Evolutionary conservation across 192 early-diverging fungal genomes (phyloP).

Genomic region (Podila clonocystis): DNA sequence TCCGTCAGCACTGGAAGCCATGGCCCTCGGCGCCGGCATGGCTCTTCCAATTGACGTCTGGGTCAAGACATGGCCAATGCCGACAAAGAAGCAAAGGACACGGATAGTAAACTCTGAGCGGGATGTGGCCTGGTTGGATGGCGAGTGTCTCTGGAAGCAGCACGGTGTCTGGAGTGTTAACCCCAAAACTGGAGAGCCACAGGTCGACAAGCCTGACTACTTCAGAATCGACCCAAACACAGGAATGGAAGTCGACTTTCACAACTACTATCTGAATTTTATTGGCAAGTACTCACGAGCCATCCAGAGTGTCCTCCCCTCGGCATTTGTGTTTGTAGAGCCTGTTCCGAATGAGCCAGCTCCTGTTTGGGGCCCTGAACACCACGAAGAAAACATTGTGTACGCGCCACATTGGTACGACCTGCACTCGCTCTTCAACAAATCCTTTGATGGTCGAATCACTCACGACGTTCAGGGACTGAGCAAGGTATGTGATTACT

Average conservation of each 20-base stretch:
- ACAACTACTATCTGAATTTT: conserved; percentile 76
- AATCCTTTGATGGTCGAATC: conserved; percentile 73
- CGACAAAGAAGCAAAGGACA: conserved; percentile 64
- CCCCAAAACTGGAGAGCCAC: conserved; percentile 58
- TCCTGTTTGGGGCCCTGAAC: conserved; percentile 55
- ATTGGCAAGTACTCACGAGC: conserved; percentile 69
- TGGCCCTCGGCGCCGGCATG: conserved; percentile 79
- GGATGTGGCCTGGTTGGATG: conserved; percentile 70
- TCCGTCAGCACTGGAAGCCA: conserved; percentile 76
- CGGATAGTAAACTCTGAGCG: conserved; percentile 65
- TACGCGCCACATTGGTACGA: conserved; percentile 94
- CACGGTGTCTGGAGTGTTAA: conserved; percentile 82
- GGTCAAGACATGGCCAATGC: conserved; percentile 80
- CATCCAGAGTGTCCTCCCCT: conserved; percentile 65
- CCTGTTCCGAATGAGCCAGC: conserved; percentile 81
- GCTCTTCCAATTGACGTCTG: conserved; percentile 76
- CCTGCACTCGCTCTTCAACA: conserved; percentile 76
- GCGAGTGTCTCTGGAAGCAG: conserved; percentile 78
- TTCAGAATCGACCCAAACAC: conserved; percentile 72
- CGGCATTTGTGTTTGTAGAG: conserved; percentile 76
- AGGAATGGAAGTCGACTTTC: conserved; percentile 66
- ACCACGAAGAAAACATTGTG: conserved; percentile 68
- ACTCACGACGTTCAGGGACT: conserved; percentile 86
- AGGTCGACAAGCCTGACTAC: conserved; percentile 66
- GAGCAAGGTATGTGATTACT: conserved; percentile 61